Evolutionary conservation across 73 alveolate genomes (phyloP).

Genomic region (Paramecium sexaurelia): DNA sequence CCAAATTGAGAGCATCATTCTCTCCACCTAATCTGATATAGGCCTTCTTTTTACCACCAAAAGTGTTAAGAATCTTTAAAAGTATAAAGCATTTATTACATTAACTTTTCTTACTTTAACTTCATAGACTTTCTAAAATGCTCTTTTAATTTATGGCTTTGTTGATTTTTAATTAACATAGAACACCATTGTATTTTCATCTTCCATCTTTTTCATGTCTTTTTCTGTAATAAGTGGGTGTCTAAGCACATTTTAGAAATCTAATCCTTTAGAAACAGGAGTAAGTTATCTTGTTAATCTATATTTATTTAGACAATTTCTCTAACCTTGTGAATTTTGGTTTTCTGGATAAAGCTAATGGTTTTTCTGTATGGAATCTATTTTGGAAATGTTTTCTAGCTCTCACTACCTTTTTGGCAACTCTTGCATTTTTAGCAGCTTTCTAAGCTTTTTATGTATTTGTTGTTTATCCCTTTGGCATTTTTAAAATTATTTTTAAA

Average conservation of each 20-base stretch:
- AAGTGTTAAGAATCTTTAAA: conserved; percentile 64
- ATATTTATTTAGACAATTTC: neutral
- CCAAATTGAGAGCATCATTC: conserved; percentile 83
- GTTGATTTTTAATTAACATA: conserved; percentile 79
- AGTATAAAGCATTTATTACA: conserved; percentile 62
- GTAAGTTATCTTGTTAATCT: conserved; percentile 41
- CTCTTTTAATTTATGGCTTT: conserved; percentile 83
- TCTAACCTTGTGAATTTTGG: conserved; percentile 28
- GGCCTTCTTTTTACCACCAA: conserved; percentile 88
- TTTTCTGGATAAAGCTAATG: conserved; percentile 40
- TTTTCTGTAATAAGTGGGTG: conserved; percentile 85
- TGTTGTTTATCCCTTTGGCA: conserved; percentile 40
- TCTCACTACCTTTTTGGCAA: neutral
- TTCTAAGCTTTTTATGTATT: conserved; percentile 42
- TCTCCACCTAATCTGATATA: conserved; percentile 79
- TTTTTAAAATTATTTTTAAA: conserved; percentile 16
- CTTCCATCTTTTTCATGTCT: conserved; percentile 87
- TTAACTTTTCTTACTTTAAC: conserved; percentile 81
- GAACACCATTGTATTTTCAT: conserved; percentile 87
- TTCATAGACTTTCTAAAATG: conserved; percentile 78
- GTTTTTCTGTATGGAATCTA: conserved; percentile 52
- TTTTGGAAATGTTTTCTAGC: conserved; percentile 54
- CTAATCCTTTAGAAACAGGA: conserved; percentile 61
- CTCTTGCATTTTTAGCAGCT: conserved; percentile 20
- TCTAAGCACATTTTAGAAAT: conserved; percentile 77